These are phyloP conservation scores for Saccharomyces hybrid DNA, from an alignment of 1,139 yeast species.

Conservation along the genomic window DNA sequence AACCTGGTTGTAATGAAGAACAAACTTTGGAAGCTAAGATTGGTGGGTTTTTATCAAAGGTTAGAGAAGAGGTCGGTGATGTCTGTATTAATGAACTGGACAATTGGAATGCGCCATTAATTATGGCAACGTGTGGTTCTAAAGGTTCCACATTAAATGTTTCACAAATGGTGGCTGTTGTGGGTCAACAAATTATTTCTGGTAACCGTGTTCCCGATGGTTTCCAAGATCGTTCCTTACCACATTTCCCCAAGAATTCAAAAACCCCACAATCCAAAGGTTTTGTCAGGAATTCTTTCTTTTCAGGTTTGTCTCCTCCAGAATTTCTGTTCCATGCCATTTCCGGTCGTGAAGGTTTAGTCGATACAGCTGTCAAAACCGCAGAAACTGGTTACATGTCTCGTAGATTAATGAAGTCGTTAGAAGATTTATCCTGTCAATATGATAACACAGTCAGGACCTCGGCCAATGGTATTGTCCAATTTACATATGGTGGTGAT, in stretches of 20 bases:
- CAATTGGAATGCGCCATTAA: conserved; percentile 87
- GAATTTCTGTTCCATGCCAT: conserved; percentile 97
- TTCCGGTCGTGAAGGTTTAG: conserved; percentile 99
- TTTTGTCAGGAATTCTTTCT: conserved; percentile 93
- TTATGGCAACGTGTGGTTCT: conserved; percentile 99
- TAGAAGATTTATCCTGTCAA: conserved; percentile 90
- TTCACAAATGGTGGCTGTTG: conserved; percentile 99
- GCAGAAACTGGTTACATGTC: conserved; percentile 99
- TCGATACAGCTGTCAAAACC: conserved; percentile 97
- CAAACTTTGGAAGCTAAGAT: conserved; percentile 96
- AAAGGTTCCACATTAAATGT: conserved; percentile 97
- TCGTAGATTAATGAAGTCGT: conserved; percentile 94
- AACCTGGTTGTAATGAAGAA: conserved; percentile 98
- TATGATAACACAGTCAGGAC: conserved; percentile 94
- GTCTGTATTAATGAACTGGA: conserved; percentile 91
- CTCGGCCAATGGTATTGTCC: conserved; percentile 93
- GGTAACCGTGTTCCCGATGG: conserved; percentile 99
- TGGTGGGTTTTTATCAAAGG: conserved; percentile 92
- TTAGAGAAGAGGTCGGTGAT: conserved; percentile 98
- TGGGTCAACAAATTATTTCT: conserved; percentile 97
- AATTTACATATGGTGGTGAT: conserved; percentile 97
- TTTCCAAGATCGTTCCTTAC: conserved; percentile 95
- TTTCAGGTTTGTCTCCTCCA: conserved; percentile 88
- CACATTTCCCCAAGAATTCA: conserved; percentile 93
- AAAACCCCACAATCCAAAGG: conserved; percentile 98